These are phyloP conservation scores for Drechslera avenae DNA, from an alignment of 2,329 filamentous ascomycete genomes.

Conservation along the genomic window DNA sequence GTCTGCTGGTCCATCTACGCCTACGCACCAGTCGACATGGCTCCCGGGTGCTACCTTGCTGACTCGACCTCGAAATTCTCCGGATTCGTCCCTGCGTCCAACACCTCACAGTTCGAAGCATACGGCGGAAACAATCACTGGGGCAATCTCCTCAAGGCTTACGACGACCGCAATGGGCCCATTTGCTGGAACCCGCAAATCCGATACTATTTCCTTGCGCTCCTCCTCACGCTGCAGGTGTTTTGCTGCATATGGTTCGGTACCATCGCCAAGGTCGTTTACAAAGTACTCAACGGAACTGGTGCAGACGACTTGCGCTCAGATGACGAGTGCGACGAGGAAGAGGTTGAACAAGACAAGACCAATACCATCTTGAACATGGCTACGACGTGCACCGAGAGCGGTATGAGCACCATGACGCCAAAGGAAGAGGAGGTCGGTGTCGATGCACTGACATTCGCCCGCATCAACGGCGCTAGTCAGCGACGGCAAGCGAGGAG, in stretches of 20 bases:
- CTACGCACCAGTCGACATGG: conserved; percentile 66
- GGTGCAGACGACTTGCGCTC: conserved; percentile 85
- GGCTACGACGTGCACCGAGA: conserved; percentile 39
- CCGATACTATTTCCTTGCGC: conserved; percentile 75
- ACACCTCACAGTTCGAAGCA: conserved; percentile 49
- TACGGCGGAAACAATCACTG: conserved; percentile 51
- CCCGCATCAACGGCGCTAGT: conserved; percentile 49
- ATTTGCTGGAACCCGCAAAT: conserved; percentile 81
- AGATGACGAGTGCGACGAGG: conserved; percentile 78
- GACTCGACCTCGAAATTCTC: conserved; percentile 52
- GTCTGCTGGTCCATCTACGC: conserved; percentile 83
- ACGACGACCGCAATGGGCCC: conserved; percentile 70
- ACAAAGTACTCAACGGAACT: conserved; percentile 76
- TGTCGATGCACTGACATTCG: conserved; percentile 71
- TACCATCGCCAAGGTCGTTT: conserved; percentile 84
- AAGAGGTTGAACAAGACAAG: conserved; percentile 54
- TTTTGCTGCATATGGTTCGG: conserved; percentile 87
- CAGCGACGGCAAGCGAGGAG: conserved; percentile 59
- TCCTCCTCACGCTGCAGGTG: conserved; percentile 77
- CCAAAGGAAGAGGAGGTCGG: conserved; percentile 76
- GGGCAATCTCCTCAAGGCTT: conserved; percentile 73
- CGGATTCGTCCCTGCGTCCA: conserved; percentile 58
- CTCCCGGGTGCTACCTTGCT: conserved; percentile 71
- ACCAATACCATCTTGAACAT: conserved; percentile 27
- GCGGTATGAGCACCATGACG: conserved; percentile 32